Conservation (phyloP, 2,329 filamentous ascomycete genomes). For the Colletotrichum zoysiae region DNA sequence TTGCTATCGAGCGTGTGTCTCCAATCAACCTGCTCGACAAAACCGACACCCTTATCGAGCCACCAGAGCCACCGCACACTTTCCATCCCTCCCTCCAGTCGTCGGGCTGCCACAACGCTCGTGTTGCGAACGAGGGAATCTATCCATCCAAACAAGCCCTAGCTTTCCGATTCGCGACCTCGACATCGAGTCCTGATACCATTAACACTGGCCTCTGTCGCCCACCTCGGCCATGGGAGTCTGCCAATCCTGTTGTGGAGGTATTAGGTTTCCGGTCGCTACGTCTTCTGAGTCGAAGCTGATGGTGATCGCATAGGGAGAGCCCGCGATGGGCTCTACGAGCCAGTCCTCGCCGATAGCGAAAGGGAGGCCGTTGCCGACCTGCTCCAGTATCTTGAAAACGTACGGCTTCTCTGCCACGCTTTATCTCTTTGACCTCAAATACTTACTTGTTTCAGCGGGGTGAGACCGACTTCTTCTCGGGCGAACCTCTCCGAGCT, state of each 20-base stretch:
- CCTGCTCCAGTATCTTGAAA: slow-evolving; percentile 94
- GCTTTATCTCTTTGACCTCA: not conserved
- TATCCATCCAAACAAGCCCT: slow-evolving; percentile 39
- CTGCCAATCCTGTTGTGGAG: slow-evolving; percentile 73
- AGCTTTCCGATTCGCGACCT: slow-evolving; percentile 18
- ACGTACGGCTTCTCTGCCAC: slow-evolving; percentile 69
- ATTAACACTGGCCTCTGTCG: slow-evolving; percentile 30
- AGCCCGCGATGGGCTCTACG: slow-evolving; percentile 84
- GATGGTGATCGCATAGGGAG: slow-evolving; percentile 64
- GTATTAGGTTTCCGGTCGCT: slow-evolving; percentile 48
- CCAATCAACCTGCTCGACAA: slow-evolving; percentile 15
- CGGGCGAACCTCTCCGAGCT: slow-evolving; percentile 91
- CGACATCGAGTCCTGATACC: slow-evolving; percentile 31
- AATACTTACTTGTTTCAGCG: slow-evolving; percentile 70
- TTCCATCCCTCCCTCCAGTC: slow-evolving; percentile 37
- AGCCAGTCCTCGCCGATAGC: slow-evolving; percentile 91
- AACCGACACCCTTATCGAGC: slow-evolving; percentile 7
- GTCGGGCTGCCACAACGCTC: slow-evolving; percentile 29
- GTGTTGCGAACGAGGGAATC: slow-evolving; percentile 35
- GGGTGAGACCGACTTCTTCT: slow-evolving; percentile 98
- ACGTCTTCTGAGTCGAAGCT: slow-evolving; percentile 27
- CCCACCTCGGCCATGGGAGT: slow-evolving; percentile 65
- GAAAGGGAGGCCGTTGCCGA: slow-evolving; percentile 98
- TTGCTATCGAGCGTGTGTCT: slow-evolving; percentile 1
- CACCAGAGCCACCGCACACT: slow-evolving; percentile 2